Conservation (phyloP, 2,329 filamentous ascomycete genomes). For the Colletotrichum sp. region DNA sequence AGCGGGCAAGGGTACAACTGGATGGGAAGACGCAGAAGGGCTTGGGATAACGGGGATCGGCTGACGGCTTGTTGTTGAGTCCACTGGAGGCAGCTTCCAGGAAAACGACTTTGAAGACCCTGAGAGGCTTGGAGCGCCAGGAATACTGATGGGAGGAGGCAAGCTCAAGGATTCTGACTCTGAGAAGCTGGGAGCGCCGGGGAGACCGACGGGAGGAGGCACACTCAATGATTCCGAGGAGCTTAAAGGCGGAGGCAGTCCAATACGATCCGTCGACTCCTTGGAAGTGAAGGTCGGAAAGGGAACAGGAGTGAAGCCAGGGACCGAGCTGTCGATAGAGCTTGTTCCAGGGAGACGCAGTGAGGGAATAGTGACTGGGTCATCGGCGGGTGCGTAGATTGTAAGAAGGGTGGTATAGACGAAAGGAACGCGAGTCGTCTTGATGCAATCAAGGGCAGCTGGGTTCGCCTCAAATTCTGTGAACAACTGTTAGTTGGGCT, state of each 20-base stretch:
- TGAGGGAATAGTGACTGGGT: not conserved
- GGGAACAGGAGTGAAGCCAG: not conserved
- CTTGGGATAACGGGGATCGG: not conserved
- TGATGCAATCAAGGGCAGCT: not conserved
- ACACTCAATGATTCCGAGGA: not conserved
- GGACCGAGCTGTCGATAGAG: not conserved
- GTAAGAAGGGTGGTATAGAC: not conserved
- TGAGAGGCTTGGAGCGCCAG: not conserved
- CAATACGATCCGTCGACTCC: not conserved
- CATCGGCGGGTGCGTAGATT: not conserved
- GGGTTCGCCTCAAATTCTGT: not conserved
- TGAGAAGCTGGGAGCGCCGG: not conserved
- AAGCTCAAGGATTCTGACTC: not conserved
- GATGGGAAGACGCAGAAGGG: not conserved
- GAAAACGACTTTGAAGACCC: not conserved
- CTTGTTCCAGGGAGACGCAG: not conserved
- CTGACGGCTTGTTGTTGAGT: not conserved
- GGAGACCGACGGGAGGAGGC: not conserved
- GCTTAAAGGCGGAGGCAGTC: not conserved
- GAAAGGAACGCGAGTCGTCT: not conserved
- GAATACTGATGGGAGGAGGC: too few relatives aligned
- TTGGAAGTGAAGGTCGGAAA: not conserved
- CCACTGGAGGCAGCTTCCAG: not conserved
- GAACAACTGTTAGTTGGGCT: not conserved
- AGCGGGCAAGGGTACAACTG: not conserved